Evolutionary conservation across 139 green algal species (phyloP).

Genomic region (Closterium sp.): DNA sequence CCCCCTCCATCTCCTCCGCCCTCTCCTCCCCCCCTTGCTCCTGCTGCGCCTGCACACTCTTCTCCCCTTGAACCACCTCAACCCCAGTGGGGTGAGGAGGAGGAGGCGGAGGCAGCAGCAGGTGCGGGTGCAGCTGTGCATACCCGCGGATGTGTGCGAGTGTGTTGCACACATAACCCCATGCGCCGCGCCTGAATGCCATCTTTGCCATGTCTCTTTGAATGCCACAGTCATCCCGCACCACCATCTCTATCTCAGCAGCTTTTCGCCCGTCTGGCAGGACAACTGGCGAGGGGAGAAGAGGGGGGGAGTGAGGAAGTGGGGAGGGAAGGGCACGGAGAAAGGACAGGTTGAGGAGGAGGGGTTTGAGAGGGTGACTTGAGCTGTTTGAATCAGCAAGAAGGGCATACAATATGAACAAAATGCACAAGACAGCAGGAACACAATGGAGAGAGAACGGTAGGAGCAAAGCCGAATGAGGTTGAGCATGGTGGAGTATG

Average conservation of each 20-base stretch:
- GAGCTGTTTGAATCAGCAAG: no score
- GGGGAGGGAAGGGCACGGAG: not conserved
- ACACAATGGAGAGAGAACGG: no score
- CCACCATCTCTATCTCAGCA: not conserved
- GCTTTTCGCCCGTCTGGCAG: not conserved
- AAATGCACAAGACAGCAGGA: no score
- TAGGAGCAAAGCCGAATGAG: no score
- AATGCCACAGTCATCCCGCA: slow-evolving; percentile 25
- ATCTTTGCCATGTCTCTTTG: slow-evolving; percentile 26
- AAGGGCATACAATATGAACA: no score
- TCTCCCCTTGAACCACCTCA: no score
- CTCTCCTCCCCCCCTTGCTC: not conserved
- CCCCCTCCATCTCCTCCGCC: not conserved
- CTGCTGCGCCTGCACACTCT: not conserved
- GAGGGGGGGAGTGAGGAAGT: not conserved
- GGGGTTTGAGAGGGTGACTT: no score
- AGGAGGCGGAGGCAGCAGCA: not conserved
- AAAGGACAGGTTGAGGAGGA: not conserved
- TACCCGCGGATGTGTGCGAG: not conserved
- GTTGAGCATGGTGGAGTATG: no score
- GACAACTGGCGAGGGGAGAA: not conserved
- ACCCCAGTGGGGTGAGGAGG: no score
- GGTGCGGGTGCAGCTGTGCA: not conserved
- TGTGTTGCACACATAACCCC: slow-evolving; percentile 23
- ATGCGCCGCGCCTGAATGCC: slow-evolving; percentile 21